phyloP scores from a whole-genome alignment of 106 monocot species.

The Narthecium ossifragum region DNA sequence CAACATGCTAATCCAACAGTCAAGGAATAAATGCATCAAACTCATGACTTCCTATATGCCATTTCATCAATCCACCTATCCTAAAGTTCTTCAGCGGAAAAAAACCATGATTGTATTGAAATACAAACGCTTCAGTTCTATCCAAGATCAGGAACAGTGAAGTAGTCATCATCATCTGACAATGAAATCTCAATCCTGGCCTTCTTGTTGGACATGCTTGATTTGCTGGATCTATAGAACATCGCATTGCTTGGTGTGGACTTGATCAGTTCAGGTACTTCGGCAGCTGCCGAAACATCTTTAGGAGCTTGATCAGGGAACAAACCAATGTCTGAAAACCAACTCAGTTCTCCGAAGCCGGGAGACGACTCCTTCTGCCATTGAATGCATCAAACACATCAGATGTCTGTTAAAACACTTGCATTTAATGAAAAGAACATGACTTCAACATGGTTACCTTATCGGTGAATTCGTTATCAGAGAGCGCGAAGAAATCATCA shows the following conservation, averaged over 20 bases:
- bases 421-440: no score
- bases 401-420: no score
- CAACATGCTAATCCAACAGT: no score
- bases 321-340: slow-evolving; percentile 68
- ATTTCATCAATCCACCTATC: no score
- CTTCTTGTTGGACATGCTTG: slow-evolving; percentile 41
- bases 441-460: slow-evolving; percentile 71
- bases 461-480: slow-evolving; percentile 62
- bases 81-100: no score
- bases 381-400: slow-evolving; percentile 2
- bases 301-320: slow-evolving; percentile 32
- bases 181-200: slow-evolving; percentile 47
- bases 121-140: no score
- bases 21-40: no score
- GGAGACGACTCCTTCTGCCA: slow-evolving; percentile 40
- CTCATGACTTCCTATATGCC: no score
- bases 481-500: slow-evolving; percentile 84
- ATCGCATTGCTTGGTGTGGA: slow-evolving; percentile 15
- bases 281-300: slow-evolving; percentile 22
- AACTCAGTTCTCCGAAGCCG: slow-evolving; percentile 66
- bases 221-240: slow-evolving; percentile 26
- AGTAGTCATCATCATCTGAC: slow-evolving; percentile 79
- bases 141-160: slow-evolving; percentile 90
- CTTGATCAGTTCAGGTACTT: slow-evolving; percentile 60
- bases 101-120: no score